phyloP scores from a whole-genome alignment of 352 stramenopile genomes.

The Labyrinthula sp. region DNA sequence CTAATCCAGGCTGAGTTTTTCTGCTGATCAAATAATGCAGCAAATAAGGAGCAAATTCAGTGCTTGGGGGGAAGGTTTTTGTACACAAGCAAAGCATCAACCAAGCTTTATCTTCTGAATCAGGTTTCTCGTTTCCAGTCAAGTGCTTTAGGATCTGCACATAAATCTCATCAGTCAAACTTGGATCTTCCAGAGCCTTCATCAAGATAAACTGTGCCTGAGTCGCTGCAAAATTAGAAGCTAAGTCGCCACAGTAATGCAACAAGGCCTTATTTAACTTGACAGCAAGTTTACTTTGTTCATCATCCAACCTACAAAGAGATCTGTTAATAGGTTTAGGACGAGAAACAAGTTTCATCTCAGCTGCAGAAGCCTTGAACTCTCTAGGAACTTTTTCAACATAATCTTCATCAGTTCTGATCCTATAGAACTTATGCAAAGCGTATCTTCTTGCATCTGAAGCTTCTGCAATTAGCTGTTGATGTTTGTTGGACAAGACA shows the following conservation, averaged over 20 bases:
- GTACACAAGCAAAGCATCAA: constrained; percentile 72
- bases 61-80: constrained; percentile 60
- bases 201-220: constrained; percentile 72
- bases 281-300: constrained; percentile 39
- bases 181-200: constrained; percentile 56
- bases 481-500: constrained; percentile 9
- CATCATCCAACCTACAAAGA: constrained; percentile 36
- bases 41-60: constrained; percentile 61
- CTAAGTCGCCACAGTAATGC: constrained; percentile 76
- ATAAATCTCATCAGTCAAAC: constrained; percentile 73
- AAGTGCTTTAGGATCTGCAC: constrained; percentile 75
- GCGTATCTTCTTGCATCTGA: constrained; percentile 19
- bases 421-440: constrained; percentile 37
- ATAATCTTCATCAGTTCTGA: constrained; percentile 39
- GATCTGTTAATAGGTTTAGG: constrained; percentile 38
- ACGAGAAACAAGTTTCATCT: constrained; percentile 38
- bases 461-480: constrained; percentile 1
- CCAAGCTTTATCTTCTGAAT: constrained; percentile 66
- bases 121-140: constrained; percentile 62
- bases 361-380: constrained; percentile 39
- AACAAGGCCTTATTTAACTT: constrained; percentile 71
- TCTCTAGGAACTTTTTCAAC: constrained; percentile 35
- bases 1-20: constrained; percentile 35
- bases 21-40: constrained; percentile 64
- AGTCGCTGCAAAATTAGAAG: constrained; percentile 73